These are phyloP conservation scores for Iberis pinnata DNA, from an alignment of 345 rosid genomes.

Conservation along the genomic window DNA sequence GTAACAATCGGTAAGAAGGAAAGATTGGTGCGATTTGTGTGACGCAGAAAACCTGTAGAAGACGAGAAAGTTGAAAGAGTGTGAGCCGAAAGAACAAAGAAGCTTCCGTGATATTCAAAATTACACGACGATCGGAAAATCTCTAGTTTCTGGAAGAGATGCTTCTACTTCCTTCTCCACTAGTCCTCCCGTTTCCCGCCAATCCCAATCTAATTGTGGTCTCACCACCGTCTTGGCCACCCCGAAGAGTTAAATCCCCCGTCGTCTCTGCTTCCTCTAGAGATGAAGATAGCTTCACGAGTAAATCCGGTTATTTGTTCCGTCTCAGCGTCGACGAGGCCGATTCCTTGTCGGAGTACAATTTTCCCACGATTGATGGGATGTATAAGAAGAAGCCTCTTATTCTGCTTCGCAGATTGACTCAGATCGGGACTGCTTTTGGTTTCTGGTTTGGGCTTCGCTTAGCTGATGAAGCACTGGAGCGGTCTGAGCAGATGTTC, in stretches of 20 bases:
- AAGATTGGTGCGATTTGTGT: conserved; percentile 22
- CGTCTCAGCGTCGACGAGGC: conserved; percentile 54
- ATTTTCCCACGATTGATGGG: conserved; percentile 36
- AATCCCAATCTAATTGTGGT: conserved; percentile 6
- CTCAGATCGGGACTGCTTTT: conserved; percentile 63
- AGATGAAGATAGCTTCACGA: conserved; percentile 63
- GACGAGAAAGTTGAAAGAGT: conserved; percentile 19
- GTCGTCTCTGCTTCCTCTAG: conserved; percentile 25
- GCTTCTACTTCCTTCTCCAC: conserved; percentile 28
- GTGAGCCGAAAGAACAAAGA: conserved; percentile 7
- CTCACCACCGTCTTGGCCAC: conserved; percentile 12
- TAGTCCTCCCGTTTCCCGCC: conserved; percentile 41
- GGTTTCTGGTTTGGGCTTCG: conserved; percentile 74
- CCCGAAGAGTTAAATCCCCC: conserved; percentile 22
- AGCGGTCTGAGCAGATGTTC: conserved; percentile 68
- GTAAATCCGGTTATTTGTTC: conserved; percentile 81
- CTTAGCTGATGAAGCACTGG: conserved; percentile 48
- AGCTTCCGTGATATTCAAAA: conserved; percentile 2
- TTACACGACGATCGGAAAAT: not conserved
- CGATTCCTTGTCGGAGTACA: conserved; percentile 53
- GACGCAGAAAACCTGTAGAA: conserved; percentile 23
- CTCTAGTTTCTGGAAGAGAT: conserved; percentile 12
- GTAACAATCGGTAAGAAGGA: no score
- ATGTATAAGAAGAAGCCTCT: conserved; percentile 64
- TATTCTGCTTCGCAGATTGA: conserved; percentile 57